Base-by-base conservation (phyloP, 257 asterid genomes). In the Verbena officinalis region DNA sequence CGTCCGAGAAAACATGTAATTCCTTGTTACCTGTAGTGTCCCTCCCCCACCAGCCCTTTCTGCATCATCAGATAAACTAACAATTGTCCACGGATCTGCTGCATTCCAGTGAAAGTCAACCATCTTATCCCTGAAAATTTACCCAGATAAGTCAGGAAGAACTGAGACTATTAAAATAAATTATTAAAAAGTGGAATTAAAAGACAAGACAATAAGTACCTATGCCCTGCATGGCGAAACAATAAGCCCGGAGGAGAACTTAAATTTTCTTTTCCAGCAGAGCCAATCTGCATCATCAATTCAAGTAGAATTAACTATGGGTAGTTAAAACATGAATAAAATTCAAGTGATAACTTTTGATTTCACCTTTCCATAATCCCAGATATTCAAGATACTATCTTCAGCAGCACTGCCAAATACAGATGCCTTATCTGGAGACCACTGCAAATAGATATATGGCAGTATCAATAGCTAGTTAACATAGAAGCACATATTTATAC, bases 101-200 rank as follows among this genome's bases (percentile, higher is more conserved):
- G 90, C 81, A 64, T 94, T 90, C 99, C 99, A 94, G 67, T 94
- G 97, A 71, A 94, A 94, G 61, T 94, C 99, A n/a, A 94, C 99
- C 59, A 94, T 90, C 81, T 90, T 94, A 69, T 90, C 97, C 93
- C 99, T 94, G 81, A 48, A 42, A 13, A 19, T 5, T 50, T 59
- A 27, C 36, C 17, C 65, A 59, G 67, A 65, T 12, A 21, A 42
- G 39, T 55, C 23, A 63, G 60, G 11, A 27, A 43, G 0, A 38
- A 50, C 65, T 36, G 15, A 59, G 52, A 21, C 45, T 57, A 36
- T 56, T 54, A 12, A 67, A 27, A 27, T 27, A 27, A n/a, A 27
- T 6, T 14, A 48, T 44, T 23, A 40, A 9, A 27, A 7, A 54
- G 49, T 39, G 21, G 24, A 45, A 20, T 42, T 2, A 36, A 20